A percentile compares a stretch with the other conserved stretches of the same genome.
Evolutionary conservation across 2,329 filamentous ascomycete genomes (phyloP).

Genomic region (Beauveria asiatica): DNA sequence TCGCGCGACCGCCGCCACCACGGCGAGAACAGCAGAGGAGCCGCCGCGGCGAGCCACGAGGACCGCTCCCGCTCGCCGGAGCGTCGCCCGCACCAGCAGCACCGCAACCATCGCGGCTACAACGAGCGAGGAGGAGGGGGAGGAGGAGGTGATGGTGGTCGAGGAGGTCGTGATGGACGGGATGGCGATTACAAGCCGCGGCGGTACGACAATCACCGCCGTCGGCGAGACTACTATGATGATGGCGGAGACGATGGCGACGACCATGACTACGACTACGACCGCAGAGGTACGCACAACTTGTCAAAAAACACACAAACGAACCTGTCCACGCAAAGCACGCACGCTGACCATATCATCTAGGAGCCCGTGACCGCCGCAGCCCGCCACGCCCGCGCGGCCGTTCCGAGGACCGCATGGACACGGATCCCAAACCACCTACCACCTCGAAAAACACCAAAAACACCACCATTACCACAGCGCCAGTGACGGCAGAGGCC

Average conservation of each 20-base stretch:
- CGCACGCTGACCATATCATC: background rate
- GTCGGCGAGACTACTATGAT: slow-evolving; percentile 16
- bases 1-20: slow-evolving; percentile 24
- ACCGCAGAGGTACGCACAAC: slow-evolving; percentile 11
- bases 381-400: background rate
- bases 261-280: slow-evolving; percentile 22
- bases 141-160: slow-evolving; percentile 4
- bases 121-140: slow-evolving; percentile 19
- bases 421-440: slow-evolving; percentile 20
- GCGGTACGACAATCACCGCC: slow-evolving; percentile 19
- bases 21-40: slow-evolving; percentile 10
- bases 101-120: slow-evolving; percentile 30
- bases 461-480: slow-evolving; percentile 9
- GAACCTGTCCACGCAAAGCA: no score
- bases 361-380: slow-evolving; percentile 1
- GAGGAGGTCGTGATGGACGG: slow-evolving; percentile 25
- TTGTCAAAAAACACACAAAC: background rate
- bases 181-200: slow-evolving; percentile 25
- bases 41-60: slow-evolving; percentile 20
- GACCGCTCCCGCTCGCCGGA: slow-evolving; percentile 30
- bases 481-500: slow-evolving; percentile 14
- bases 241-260: slow-evolving; percentile 22
- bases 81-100: slow-evolving; percentile 22
- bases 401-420: slow-evolving; percentile 15
- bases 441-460: background rate